phyloP scores from a whole-genome alignment of 768 basidiomycete species.

The Rhodosporidiobolus sp. region DNA sequence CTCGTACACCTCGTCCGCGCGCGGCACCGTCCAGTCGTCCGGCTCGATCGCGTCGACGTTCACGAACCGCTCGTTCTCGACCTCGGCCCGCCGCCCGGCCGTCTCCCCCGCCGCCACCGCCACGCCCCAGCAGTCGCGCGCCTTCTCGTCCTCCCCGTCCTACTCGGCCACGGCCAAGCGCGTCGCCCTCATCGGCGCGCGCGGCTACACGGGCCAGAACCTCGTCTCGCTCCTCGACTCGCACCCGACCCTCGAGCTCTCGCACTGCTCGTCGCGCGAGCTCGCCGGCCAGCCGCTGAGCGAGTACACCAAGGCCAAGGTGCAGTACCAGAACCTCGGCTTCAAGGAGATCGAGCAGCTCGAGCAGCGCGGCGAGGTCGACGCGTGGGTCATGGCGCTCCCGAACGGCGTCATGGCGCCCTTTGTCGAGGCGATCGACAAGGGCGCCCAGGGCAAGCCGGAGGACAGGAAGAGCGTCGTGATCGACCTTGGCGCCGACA shows the following conservation, averaged over 20 bases:
- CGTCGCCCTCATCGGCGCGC: slow-evolving; percentile 90
- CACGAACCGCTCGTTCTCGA: slow-evolving; percentile 48
- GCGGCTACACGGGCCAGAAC: slow-evolving; percentile 92
- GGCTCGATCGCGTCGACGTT: slow-evolving; percentile 45
- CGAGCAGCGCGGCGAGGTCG: slow-evolving; percentile 85
- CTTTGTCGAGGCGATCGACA: slow-evolving; percentile 90
- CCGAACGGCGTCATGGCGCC: slow-evolving; percentile 97
- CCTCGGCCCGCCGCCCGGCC: slow-evolving; percentile 44
- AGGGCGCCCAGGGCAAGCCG: slow-evolving; percentile 58
- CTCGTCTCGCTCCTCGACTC: slow-evolving; percentile 76
- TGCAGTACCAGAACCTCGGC: slow-evolving; percentile 78
- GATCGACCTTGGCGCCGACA: slow-evolving; percentile 90
- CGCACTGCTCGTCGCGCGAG: slow-evolving; percentile 96
- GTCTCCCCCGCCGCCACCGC: slow-evolving; percentile 51
- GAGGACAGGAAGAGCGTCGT: slow-evolving; percentile 66
- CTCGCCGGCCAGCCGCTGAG: slow-evolving; percentile 75
- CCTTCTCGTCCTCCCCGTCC: slow-evolving; percentile 47
- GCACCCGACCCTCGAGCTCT: slow-evolving; percentile 84
- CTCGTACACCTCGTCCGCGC: slow-evolving; percentile 37
- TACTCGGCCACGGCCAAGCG: slow-evolving; percentile 59
- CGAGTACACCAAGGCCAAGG: slow-evolving; percentile 70
- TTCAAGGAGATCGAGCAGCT: slow-evolving; percentile 74
- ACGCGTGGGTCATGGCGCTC: slow-evolving; percentile 98
- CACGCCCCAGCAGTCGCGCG: slow-evolving; percentile 57
- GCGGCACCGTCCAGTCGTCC: slow-evolving; percentile 31